Evolutionary conservation across 2,329 filamentous ascomycete species (phyloP).

Genomic region (Verticillium nonalfalfae): DNA sequence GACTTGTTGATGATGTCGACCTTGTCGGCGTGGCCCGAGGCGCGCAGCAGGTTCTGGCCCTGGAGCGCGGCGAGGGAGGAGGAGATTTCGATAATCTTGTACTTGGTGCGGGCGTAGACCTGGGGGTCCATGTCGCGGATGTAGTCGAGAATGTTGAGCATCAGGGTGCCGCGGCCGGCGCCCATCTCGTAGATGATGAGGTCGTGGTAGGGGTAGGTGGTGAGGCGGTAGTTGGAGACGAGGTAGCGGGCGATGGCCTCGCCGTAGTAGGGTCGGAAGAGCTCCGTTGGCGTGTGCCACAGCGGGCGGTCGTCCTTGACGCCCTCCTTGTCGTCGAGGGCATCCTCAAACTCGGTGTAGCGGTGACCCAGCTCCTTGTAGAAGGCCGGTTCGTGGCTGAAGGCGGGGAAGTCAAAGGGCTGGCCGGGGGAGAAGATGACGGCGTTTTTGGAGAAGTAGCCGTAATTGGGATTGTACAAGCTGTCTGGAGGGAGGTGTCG

Average conservation of each 20-base stretch:
- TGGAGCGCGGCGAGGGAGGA: slow-evolving; percentile 74
- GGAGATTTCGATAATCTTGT: slow-evolving; percentile 94
- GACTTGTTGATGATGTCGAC: slow-evolving; percentile 93
- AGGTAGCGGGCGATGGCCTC: slow-evolving; percentile 96
- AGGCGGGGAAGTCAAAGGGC: slow-evolving; percentile 78
- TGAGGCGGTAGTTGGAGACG: slow-evolving; percentile 91
- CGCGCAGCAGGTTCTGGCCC: slow-evolving; percentile 59
- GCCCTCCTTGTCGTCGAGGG: slow-evolving; percentile 63
- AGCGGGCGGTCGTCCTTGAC: slow-evolving; percentile 76
- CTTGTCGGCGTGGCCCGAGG: slow-evolving; percentile 71
- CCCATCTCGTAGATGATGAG: slow-evolving; percentile 99
- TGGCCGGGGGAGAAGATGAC: slow-evolving; percentile 92
- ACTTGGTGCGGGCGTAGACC: slow-evolving; percentile 90
- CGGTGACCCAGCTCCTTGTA: slow-evolving; percentile 67
- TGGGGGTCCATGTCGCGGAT: slow-evolving; percentile 84
- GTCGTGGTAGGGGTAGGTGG: slow-evolving; percentile 91
- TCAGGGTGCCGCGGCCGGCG: slow-evolving; percentile 92
- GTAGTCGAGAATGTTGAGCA: slow-evolving; percentile 96
- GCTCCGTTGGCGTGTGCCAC: slow-evolving; percentile 97
- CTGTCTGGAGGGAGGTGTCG: slow-evolving; percentile 58
- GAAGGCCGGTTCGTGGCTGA: slow-evolving; percentile 84
- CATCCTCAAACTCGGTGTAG: slow-evolving; percentile 87
- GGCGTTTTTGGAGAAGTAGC: slow-evolving; percentile 93
- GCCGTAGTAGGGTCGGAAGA: slow-evolving; percentile 94
- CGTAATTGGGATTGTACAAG: slow-evolving; percentile 89